Percentiles rank a stretch among this genome's conserved stretches.
Evolutionary conservation across 345 rosid species (phyloP).

Genomic region (Firmiana major): DNA sequence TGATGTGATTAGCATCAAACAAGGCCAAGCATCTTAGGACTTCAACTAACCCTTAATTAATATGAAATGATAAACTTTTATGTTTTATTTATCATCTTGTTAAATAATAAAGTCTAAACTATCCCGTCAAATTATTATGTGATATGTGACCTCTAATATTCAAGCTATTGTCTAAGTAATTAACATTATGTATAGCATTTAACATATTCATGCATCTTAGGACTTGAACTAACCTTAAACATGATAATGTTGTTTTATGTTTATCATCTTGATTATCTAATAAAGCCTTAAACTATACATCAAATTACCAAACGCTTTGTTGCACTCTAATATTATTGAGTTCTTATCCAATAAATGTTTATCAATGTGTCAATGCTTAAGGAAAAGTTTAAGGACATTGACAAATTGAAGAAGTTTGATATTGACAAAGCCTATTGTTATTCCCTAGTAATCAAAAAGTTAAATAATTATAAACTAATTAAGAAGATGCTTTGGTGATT

Average conservation of each 20-base stretch:
- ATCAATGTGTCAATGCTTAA: background rate
- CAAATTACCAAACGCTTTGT: background rate
- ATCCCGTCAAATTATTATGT: slow-evolving; percentile 6
- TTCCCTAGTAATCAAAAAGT: no score
- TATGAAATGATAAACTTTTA: background rate
- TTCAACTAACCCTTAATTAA: background rate
- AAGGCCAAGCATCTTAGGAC: background rate
- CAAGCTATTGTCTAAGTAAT: background rate
- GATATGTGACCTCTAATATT: background rate
- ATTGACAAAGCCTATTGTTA: no score
- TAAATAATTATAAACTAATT: no score
- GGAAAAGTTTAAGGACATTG: no score
- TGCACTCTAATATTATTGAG: no score
- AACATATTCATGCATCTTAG: background rate
- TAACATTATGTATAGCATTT: background rate
- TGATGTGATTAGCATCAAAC: slow-evolving; percentile 7
- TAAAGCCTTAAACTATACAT: background rate
- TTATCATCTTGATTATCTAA: background rate
- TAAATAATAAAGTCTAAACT: background rate
- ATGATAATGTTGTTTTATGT: background rate
- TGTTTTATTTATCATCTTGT: background rate
- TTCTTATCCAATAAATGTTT: background rate
- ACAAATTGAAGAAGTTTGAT: no score
- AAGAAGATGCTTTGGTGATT: no score
- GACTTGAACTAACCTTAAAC: slow-evolving; percentile 1